Evolutionary conservation across 768 basidiomycete species (phyloP).

Genomic region (Cantharellus anzutake): DNA sequence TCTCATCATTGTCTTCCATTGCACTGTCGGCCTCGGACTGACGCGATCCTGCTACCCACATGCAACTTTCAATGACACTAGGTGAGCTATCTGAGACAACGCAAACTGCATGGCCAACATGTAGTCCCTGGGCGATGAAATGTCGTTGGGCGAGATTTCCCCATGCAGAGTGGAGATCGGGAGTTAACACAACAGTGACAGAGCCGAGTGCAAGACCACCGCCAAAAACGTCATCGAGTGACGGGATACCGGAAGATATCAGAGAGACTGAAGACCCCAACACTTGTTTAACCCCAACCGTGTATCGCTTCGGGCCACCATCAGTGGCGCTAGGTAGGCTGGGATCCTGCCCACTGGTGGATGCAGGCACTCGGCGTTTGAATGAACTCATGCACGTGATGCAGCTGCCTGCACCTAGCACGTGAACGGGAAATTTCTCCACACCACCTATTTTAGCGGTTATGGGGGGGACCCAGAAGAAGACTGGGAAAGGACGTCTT

Average conservation of each 20-base stretch:
- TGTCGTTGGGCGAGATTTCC: constrained; percentile 36
- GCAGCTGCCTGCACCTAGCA: neutral
- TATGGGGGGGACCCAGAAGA: constrained; percentile 77
- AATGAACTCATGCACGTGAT: constrained; percentile 27
- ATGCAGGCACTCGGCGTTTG: constrained; percentile 38
- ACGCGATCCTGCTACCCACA: constrained; percentile 42
- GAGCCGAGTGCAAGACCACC: constrained; percentile 55
- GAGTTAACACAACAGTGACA: constrained; percentile 17
- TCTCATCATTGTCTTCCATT: constrained; percentile 17
- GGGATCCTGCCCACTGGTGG: constrained; percentile 11
- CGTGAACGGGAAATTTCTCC: neutral
- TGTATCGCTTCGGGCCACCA: neutral
- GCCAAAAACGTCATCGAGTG: constrained; percentile 87
- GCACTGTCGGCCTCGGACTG: constrained; percentile 22
- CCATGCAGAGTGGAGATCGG: constrained; percentile 23
- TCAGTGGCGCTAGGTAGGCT: constrained; percentile 19
- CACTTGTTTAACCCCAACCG: constrained; percentile 5
- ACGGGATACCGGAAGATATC: constrained; percentile 71
- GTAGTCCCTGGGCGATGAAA: constrained; percentile 75
- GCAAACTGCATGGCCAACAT: constrained; percentile 44
- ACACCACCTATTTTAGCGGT: neutral
- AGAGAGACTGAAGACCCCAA: constrained; percentile 14
- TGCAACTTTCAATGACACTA: constrained; percentile 47
- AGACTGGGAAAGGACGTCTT: constrained; percentile 87
- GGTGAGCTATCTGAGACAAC: constrained; percentile 38